Evolutionary conservation across 2,329 filamentous ascomycete genomes (phyloP).

Genomic region (Colletotrichum brevisporum): DNA sequence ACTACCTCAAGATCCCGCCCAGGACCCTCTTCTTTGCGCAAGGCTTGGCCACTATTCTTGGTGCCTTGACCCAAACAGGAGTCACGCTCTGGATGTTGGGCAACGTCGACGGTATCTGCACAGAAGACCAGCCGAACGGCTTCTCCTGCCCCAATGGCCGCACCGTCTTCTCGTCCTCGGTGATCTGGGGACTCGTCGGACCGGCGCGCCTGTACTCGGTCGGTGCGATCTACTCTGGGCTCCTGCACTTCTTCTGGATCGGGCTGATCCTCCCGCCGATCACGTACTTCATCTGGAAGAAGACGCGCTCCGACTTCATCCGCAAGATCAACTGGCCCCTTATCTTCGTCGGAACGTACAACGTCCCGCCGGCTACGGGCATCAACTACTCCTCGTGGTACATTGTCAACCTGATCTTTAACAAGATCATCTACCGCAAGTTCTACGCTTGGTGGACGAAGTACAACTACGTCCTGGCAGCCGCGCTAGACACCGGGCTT

Average conservation of each 20-base stretch:
- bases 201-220: conserved; percentile 52
- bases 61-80: conserved; percentile 54
- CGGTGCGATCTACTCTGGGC: conserved; percentile 60
- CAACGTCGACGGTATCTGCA: conserved; percentile 68
- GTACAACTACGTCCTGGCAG: conserved; percentile 73
- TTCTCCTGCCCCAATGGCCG: conserved; percentile 71
- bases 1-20: conserved; percentile 70
- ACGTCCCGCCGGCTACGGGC: conserved; percentile 69
- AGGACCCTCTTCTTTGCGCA: conserved; percentile 73
- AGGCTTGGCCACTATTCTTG: conserved; percentile 64
- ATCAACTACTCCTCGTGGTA: conserved; percentile 69
- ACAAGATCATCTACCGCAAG: conserved; percentile 64
- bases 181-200: conserved; percentile 73
- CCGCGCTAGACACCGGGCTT: conserved; percentile 70
- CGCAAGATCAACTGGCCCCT: conserved; percentile 67
- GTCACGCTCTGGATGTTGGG: conserved; percentile 50
- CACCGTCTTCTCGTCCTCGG: conserved; percentile 72
- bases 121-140: conserved; percentile 59
- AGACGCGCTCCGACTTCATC: conserved; percentile 59
- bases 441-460: conserved; percentile 69
- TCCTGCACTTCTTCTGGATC: conserved; percentile 68
- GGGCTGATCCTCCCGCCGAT: conserved; percentile 63
- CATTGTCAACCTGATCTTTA: conserved; percentile 68
- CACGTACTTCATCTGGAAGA: conserved; percentile 63
- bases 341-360: conserved; percentile 64